A percentile compares a stretch with the other conserved stretches of the same genome.
Conservation (phyloP, 345 rosid genomes). For the Populus davidiana region DNA sequence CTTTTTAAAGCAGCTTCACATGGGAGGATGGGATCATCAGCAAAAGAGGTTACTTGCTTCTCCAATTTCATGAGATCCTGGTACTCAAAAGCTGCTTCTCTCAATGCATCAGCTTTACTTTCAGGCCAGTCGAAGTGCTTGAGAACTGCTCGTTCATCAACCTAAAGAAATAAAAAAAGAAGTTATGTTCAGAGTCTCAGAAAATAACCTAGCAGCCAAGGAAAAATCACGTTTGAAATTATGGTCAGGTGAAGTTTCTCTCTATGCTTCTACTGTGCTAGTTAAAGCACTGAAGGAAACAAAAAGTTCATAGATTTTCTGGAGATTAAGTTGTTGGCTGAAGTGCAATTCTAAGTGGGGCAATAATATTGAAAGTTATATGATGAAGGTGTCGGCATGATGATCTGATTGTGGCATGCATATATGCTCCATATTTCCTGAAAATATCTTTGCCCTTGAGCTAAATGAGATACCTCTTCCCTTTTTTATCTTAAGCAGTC, state of each 20-base stretch:
- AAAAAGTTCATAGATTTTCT: background rate
- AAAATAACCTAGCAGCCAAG: background rate
- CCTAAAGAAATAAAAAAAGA: constrained; percentile 41
- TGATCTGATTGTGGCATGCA: background rate
- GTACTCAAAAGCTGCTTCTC: constrained; percentile 97
- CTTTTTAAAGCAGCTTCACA: constrained; percentile 89
- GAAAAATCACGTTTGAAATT: background rate
- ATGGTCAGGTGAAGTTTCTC: background rate
- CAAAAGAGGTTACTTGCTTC: constrained; percentile 71
- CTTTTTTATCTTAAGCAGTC: background rate
- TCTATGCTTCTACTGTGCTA: background rate
- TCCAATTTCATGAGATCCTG: constrained; percentile 90
- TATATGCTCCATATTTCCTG: constrained; percentile 9
- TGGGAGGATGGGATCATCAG: constrained; percentile 74
- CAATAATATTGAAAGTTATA: background rate
- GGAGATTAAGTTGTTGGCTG: background rate
- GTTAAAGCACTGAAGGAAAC: background rate
- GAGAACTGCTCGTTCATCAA: constrained; percentile 95
- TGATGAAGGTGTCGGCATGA: background rate
- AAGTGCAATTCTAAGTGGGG: background rate
- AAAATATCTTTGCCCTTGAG: background rate
- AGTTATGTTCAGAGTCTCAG: background rate
- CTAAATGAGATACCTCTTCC: background rate
- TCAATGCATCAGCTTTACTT: constrained; percentile 91
- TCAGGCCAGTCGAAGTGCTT: constrained; percentile 99